Evolutionary conservation across 768 basidiomycete genomes (phyloP).

Genomic region (Tylopilus rubrobrunneus): DNA sequence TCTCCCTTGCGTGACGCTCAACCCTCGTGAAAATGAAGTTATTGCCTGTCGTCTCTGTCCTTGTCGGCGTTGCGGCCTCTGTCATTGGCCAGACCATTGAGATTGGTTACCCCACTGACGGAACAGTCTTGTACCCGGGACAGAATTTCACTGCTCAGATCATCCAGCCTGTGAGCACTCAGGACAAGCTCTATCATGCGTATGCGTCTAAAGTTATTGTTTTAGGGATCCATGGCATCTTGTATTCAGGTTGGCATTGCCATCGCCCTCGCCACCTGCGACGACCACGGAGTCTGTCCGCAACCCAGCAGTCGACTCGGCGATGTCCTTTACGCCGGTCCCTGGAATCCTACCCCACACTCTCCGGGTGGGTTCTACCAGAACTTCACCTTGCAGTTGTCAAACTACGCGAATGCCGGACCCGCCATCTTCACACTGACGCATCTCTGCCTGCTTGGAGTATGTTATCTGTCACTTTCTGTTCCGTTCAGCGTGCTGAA

Average conservation of each 20-base stretch:
- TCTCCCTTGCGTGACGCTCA: background rate
- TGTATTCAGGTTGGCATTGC: slow-evolving; percentile 31
- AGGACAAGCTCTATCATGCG: background rate
- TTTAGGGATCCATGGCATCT: slow-evolving; percentile 15
- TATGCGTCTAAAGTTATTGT: background rate
- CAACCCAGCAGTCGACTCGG: slow-evolving; percentile 20
- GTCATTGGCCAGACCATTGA: slow-evolving; percentile 28
- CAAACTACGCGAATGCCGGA: slow-evolving; percentile 5
- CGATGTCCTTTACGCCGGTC: slow-evolving; percentile 26
- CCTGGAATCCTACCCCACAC: slow-evolving; percentile 23
- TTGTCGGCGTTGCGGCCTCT: slow-evolving; percentile 1
- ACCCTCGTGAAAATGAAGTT: slow-evolving; percentile 15
- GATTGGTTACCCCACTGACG: slow-evolving; percentile 20
- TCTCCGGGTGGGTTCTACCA: slow-evolving; percentile 21
- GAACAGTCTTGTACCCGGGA: slow-evolving; percentile 16
- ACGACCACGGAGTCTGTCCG: slow-evolving; percentile 19
- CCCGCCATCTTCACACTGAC: slow-evolving; percentile 29
- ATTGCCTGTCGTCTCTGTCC: background rate
- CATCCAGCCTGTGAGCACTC: slow-evolving; percentile 19
- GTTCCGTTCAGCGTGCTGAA: background rate
- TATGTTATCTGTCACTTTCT: slow-evolving; percentile 2
- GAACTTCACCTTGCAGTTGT: slow-evolving; percentile 24
- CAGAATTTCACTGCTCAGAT: slow-evolving; percentile 18
- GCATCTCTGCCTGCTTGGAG: slow-evolving; percentile 29
- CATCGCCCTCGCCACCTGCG: slow-evolving; percentile 20